Evolutionary conservation across 148 eudicot genomes (phyloP), one percentile per base, ranked within the genome.

Genomic region (Camellia lanceoleosa): DNA sequence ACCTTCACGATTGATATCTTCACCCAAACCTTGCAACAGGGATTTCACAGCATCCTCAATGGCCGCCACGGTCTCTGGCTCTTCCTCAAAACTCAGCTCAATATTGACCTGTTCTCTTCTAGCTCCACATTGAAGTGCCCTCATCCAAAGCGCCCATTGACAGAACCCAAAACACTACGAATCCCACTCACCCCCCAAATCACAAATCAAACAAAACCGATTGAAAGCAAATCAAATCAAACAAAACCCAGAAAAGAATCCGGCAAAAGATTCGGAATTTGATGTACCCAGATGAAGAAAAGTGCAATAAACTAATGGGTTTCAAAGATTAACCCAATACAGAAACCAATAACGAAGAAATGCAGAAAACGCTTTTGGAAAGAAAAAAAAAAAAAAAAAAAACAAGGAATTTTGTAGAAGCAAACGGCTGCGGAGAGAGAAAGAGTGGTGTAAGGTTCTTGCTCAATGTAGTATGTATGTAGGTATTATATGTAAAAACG

Each of bases 131-230:
- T 65, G 71, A 65, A 89, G 74, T 89, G 92, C 73, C 89, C 79
- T 90, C 96, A 86, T 90, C 93, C 86, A 95, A 87, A 86, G 93
- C 90, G 63, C 98, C 97, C 97, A 95, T 95, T 87, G 88, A 85
- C 80, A 80, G 58, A 77, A 82, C 23, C 1, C 0, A 38, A 79
- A 10, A 20, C 44, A 44, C 46, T 30, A 3, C 3, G 19, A 52
- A 68, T 43, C 82, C 68, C 68, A 56, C 14, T 5, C 12, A 68
- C 51, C 10, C 23, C 61, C 74, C 74, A 71, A 49, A 69, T 69
- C 73, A 69, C 73, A 71, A 71, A 20, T 20, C 13, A 71, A 9
- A 10, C 42, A 49, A 47, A n/a, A 16, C 59, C 30, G 19, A 51
- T 30, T 13, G 3, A 41, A 51, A 71, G 51, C 74, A 71, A 51